Conservation (phyloP, 495 filamentous ascomycete genomes). For the Podospora fimiseda region DNA sequence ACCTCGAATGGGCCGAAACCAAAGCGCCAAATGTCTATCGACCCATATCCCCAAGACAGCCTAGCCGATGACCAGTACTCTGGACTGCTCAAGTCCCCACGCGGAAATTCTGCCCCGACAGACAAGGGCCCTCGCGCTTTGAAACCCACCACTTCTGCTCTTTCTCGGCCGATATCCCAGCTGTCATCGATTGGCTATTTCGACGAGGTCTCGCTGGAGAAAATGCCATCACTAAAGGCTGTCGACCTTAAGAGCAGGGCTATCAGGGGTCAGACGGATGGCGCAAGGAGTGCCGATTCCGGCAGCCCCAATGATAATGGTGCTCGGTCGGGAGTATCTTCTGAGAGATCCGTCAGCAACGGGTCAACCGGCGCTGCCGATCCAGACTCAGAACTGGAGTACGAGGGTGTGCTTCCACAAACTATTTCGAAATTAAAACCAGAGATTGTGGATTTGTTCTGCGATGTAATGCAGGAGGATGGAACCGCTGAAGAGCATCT, state of each 20-base stretch:
- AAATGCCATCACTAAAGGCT: conserved; percentile 28
- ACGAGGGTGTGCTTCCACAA: conserved; percentile 38
- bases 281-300: conserved; percentile 9
- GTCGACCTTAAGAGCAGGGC: conserved; percentile 20
- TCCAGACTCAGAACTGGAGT: conserved; percentile 28
- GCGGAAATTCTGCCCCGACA: conserved; percentile 18
- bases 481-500: conserved; percentile 41
- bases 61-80: conserved; percentile 22
- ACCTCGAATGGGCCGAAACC: conserved; percentile 31
- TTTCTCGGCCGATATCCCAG: conserved; percentile 35
- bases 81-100: conserved; percentile 29
- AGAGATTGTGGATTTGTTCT: conserved; percentile 46
- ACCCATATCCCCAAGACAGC: conserved; percentile 27
- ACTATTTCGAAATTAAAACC: conserved; percentile 36
- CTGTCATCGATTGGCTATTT: conserved; percentile 30
- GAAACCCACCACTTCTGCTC: conserved; percentile 28
- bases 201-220: conserved; percentile 29
- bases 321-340: conserved; percentile 7
- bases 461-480: conserved; percentile 47
- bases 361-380: conserved; percentile 11
- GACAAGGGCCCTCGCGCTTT: conserved; percentile 32
- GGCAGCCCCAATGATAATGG: conserved; percentile 13
- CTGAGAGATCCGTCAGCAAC: conserved; percentile 14
- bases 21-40: conserved; percentile 33
- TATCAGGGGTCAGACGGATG: conserved; percentile 17